A percentile compares a stretch with the other conserved stretches of the same genome.
Conservation (phyloP, 2,329 filamentous ascomycete species). For the Hypoxylon sp. region DNA sequence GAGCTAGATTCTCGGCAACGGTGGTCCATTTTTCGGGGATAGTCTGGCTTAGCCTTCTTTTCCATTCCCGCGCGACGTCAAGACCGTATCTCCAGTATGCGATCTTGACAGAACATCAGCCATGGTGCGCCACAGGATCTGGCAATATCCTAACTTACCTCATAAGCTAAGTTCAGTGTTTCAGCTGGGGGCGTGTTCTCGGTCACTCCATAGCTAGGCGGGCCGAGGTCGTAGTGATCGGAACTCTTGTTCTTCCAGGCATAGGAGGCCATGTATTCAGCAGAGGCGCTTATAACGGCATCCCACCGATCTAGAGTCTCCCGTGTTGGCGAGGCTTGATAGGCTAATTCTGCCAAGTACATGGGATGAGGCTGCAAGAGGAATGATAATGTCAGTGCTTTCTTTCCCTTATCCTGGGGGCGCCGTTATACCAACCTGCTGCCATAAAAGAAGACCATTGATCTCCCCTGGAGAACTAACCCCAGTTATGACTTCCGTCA, state of each 20-base stretch:
- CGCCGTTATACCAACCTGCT: conserved; percentile 50
- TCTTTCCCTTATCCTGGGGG: not conserved
- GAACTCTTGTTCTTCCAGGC: conserved; percentile 52
- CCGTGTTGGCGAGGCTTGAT: conserved; percentile 47
- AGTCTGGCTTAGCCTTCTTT: conserved; percentile 55
- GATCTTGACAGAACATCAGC: conserved; percentile 40
- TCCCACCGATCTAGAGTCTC: conserved; percentile 49
- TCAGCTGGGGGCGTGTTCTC: conserved; percentile 64
- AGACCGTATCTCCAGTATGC: conserved; percentile 66
- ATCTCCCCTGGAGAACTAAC: conserved; percentile 63
- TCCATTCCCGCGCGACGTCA: conserved; percentile 60
- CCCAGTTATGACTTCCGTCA: conserved; percentile 61
- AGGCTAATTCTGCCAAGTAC: conserved; percentile 50
- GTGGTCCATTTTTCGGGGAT: conserved; percentile 57
- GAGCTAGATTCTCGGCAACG: conserved; percentile 59
- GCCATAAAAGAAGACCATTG: conserved; percentile 66
- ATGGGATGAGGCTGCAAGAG: conserved; percentile 59
- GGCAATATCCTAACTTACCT: conserved; percentile 44
- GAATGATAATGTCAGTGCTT: not conserved
- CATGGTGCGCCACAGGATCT: not conserved
- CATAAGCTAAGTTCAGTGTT: conserved; percentile 63
- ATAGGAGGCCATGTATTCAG: conserved; percentile 53
- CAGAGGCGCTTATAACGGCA: conserved; percentile 47
- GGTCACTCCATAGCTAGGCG: conserved; percentile 61
- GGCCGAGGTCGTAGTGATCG: conserved; percentile 58